phyloP scores from a whole-genome alignment of 2,329 filamentous ascomycete genomes.

The Alternaria brassicae region DNA sequence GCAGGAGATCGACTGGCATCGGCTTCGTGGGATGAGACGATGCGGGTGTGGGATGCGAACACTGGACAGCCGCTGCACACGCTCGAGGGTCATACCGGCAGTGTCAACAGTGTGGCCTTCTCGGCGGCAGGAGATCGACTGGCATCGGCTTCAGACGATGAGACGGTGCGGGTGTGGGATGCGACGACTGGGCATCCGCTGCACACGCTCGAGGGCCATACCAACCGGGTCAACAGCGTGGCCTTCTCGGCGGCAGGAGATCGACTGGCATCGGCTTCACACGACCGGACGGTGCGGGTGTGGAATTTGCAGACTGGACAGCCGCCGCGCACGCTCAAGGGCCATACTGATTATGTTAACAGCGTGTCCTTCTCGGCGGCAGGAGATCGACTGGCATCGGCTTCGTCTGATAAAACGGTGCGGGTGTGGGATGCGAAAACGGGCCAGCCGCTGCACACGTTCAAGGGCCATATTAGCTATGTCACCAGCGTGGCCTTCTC shows the following conservation, averaged over 20 bases:
- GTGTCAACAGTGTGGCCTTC: neutral
- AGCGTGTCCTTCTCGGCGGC: neutral
- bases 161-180: slow-evolving; percentile 9
- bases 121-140: neutral
- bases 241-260: slow-evolving; percentile 32
- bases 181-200: slow-evolving; percentile 15
- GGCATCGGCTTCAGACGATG: slow-evolving; percentile 7
- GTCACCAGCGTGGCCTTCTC: slow-evolving; percentile 36
- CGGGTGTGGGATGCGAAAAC: slow-evolving; percentile 15
- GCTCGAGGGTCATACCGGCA: neutral
- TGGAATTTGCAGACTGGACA: too few species aligned
- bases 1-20: slow-evolving; percentile 16
- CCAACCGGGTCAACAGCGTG: slow-evolving; percentile 18
- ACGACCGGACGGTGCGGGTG: too few species aligned
- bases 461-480: slow-evolving; percentile 25
- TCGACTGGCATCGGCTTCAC: too few species aligned
- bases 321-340: too few species aligned
- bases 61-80: slow-evolving; percentile 12
- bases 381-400: slow-evolving; percentile 9
- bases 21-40: neutral
- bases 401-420: neutral
- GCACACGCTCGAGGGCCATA: slow-evolving; percentile 35
- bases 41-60: slow-evolving; percentile 12
- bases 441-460: slow-evolving; percentile 24
- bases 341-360: neutral